These are phyloP conservation scores for Cetraspora pellucida DNA, from an alignment of 192 early-diverging fungal genomes.

Conservation along the genomic window DNA sequence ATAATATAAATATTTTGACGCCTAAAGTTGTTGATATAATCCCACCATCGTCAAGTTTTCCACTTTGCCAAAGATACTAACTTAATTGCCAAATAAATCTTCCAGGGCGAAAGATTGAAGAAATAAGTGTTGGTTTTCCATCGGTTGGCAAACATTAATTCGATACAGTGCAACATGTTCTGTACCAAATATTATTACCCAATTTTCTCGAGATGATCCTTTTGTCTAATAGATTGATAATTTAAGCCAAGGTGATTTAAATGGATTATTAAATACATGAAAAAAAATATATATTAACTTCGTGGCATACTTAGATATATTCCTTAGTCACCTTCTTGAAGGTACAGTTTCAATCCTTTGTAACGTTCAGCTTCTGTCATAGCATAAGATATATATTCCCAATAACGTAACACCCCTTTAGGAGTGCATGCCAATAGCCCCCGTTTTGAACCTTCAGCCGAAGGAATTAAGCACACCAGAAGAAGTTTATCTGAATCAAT, in stretches of 20 bases:
- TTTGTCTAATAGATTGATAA: not conserved
- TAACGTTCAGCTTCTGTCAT: not conserved
- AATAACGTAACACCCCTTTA: slow-evolving; percentile 34
- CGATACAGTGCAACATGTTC: not conserved
- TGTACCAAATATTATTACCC: slow-evolving; percentile 25
- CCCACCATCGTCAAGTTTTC: not conserved
- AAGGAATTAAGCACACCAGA: slow-evolving; percentile 28
- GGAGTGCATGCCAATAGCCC: slow-evolving; percentile 31
- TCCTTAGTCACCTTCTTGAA: slow-evolving; percentile 19
- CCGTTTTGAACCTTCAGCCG: not conserved
- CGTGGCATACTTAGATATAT: slow-evolving; percentile 20
- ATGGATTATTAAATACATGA: not conserved
- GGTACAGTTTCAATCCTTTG: slow-evolving; percentile 16
- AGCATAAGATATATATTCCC: slow-evolving; percentile 23
- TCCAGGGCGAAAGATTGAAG: not conserved
- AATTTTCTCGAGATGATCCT: not conserved
- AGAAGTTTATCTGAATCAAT: slow-evolving; percentile 8
- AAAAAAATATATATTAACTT: slow-evolving; percentile 6
- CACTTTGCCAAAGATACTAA: slow-evolving; percentile 10
- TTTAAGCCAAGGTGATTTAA: not conserved
- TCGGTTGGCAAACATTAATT: not conserved
- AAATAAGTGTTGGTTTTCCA: not conserved
- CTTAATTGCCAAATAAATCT: not conserved
- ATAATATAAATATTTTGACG: slow-evolving; percentile 3
- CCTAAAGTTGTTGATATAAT: slow-evolving; percentile 25